Base-by-base conservation (phyloP, 2,329 filamentous ascomycete genomes). In the Fonsecaea monophora region DNA sequence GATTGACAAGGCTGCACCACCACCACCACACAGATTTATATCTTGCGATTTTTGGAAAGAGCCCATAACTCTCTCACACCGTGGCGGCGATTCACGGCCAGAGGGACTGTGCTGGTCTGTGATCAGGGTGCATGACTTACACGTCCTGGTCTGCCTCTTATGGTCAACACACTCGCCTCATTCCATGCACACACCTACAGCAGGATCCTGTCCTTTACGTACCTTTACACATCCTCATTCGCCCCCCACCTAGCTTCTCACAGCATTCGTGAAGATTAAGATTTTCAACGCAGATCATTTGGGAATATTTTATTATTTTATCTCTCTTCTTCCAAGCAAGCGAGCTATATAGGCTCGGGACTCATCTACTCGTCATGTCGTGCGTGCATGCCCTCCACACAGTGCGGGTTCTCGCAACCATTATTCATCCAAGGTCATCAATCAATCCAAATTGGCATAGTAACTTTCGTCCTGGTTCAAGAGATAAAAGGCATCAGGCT, bases 401-500 rank as follows among this genome's bases (percentile, higher is more conserved):
- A 32, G 30, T 32, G 4, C 30, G 30, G 30, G 30, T 4, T 32
- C 30, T 32, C 6, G 30, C 1, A 32, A 32, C 30, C 6, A 32
- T 4, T 32, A 6, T 6, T 4, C 4, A 32, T 32, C 30, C 4
- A 32, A 32, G 30, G 30, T 32, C 25, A 25, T 25, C 25, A 25
- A 64, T 37, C 50, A 25, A 35, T 66, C 50, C 34, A 68, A 45
- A 9, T 10, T 58, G 32, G 21, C 60, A 48, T 68, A 68, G 32
- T 68, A 68, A 42, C 75, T 61, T 57, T 77, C 73, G 55, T 75
- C 70, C 71, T 78, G 74, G 58, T 78, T 78, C 67, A 78, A 55
- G 21, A 73, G 64, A 53, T 74, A 74, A 45, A 78, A 79, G 1
- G 74, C 48, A 3, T 73, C 71, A 4, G 78, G 78, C 72, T 78